A percentile compares a stretch with the other conserved stretches of the same genome.
Conservation (phyloP, 495 filamentous ascomycete species). For the Elasticomyces elasticus region DNA sequence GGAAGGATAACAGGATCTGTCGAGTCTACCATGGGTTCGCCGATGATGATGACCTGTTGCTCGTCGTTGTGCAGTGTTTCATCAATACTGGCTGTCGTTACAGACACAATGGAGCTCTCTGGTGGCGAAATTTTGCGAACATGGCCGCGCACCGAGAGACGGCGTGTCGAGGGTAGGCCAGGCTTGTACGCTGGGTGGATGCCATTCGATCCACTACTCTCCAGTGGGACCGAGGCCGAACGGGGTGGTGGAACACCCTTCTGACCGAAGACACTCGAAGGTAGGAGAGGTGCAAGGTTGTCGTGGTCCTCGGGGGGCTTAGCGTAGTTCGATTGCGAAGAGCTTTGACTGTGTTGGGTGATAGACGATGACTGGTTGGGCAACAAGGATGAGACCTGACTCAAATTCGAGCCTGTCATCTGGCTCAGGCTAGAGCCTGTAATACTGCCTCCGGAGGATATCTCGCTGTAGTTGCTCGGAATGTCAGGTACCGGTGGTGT, state of each 20-base stretch:
- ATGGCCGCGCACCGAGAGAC: conserved; percentile 10
- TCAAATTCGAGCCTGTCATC: conserved; percentile 4
- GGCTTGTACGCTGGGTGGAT: conserved; percentile 22
- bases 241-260: conserved; percentile 16
- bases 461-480: conserved; percentile 38
- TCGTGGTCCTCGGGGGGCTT: conserved; percentile 4
- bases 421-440: conserved; percentile 15
- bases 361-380: background rate
- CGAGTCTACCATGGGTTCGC: conserved; percentile 15
- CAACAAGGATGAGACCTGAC: background rate
- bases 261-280: conserved; percentile 27
- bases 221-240: conserved; percentile 31
- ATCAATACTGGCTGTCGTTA: conserved; percentile 45
- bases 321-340: background rate
- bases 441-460: conserved; percentile 17
- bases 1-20: conserved; percentile 54
- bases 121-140: conserved; percentile 29
- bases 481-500: conserved; percentile 59
- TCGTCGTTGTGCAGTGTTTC: conserved; percentile 45
- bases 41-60: conserved; percentile 28
- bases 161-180: conserved; percentile 9
- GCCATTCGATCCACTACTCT: conserved; percentile 17
- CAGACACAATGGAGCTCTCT: conserved; percentile 19
- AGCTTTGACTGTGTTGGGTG: background rate
- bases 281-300: conserved; percentile 25